Percentiles rank a stretch among this genome's conserved stretches.
phyloP scores from a whole-genome alignment of 495 filamentous ascomycete genomes.

The Penicillium dipodomyicola region DNA sequence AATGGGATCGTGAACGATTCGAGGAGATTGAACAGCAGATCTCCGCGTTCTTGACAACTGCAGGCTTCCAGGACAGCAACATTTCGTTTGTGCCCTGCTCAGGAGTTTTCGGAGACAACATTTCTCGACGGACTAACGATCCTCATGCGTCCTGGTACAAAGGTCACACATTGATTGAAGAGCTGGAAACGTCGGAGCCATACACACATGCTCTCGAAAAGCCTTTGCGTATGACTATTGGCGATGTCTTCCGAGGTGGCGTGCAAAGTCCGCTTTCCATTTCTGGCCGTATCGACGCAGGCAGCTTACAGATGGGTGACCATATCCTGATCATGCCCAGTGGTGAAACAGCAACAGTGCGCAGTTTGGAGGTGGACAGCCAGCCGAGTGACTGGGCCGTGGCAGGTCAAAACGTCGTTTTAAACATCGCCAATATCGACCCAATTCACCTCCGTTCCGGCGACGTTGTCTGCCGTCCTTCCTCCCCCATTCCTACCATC shows the following conservation, averaged over 20 bases:
- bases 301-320: constrained; percentile 80
- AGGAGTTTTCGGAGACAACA: constrained; percentile 83
- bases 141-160: constrained; percentile 70
- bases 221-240: constrained; percentile 80
- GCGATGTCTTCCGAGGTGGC: constrained; percentile 77
- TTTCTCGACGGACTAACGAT: constrained; percentile 59
- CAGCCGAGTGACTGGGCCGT: constrained; percentile 83
- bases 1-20: constrained; percentile 79
- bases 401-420: constrained; percentile 83
- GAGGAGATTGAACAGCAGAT: constrained; percentile 83
- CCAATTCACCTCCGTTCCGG: constrained; percentile 75
- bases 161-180: constrained; percentile 74
- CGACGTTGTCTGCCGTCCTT: constrained; percentile 75
- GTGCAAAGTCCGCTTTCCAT: constrained; percentile 72
- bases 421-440: constrained; percentile 86
- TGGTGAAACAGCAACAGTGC: constrained; percentile 73
- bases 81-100: constrained; percentile 86
- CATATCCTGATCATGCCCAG: constrained; percentile 74
- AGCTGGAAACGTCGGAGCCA: constrained; percentile 77
- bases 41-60: constrained; percentile 72
- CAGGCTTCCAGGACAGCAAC: constrained; percentile 76
- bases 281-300: constrained; percentile 82
- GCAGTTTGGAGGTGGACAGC: constrained; percentile 70
- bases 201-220: constrained; percentile 67
- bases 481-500: constrained; percentile 63